A percentile compares a stretch with the other conserved stretches of the same genome.
Evolutionary conservation across 306 rosid genomes (phyloP).

Genomic region (Purshia tridentata): DNA sequence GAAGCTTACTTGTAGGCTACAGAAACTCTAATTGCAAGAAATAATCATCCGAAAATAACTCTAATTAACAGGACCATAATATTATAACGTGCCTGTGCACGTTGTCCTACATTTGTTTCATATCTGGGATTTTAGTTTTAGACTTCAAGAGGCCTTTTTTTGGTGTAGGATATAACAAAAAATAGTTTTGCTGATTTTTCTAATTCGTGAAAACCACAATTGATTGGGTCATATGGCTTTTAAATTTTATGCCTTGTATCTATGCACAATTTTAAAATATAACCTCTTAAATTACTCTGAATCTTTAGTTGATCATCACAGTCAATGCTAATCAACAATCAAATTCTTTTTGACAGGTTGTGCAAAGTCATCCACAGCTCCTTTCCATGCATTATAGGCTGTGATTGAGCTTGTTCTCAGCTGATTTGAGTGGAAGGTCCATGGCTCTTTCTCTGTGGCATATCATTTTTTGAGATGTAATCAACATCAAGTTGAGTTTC

Average conservation of each 20-base stretch:
- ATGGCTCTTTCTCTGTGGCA: conserved; percentile 11
- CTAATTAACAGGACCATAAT: too few relatives aligned
- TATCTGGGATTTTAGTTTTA: too few relatives aligned
- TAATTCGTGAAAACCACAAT: neutral
- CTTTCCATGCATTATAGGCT: neutral
- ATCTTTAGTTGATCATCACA: neutral
- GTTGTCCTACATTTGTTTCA: too few relatives aligned
- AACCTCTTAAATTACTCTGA: neutral
- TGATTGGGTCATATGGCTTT: neutral
- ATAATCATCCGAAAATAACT: too few relatives aligned
- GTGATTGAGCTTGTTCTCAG: conserved; percentile 11
- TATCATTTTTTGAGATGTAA: conserved; percentile 30
- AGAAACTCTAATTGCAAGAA: too few relatives aligned
- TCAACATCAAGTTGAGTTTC: conserved; percentile 31
- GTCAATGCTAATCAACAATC: conserved; percentile 3
- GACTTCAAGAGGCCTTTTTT: neutral
- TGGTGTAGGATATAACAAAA: neutral
- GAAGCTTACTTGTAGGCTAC: too few relatives aligned
- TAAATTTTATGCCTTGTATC: neutral
- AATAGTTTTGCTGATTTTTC: neutral
- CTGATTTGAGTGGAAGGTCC: conserved; percentile 25
- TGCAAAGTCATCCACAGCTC: conserved; percentile 11
- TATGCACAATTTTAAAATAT: neutral
- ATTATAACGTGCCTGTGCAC: too few relatives aligned
- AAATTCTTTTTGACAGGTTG: conserved; percentile 38